Evolutionary conservation across 495 filamentous ascomycete genomes (phyloP).

Genomic region (Neurospora sp.): DNA sequence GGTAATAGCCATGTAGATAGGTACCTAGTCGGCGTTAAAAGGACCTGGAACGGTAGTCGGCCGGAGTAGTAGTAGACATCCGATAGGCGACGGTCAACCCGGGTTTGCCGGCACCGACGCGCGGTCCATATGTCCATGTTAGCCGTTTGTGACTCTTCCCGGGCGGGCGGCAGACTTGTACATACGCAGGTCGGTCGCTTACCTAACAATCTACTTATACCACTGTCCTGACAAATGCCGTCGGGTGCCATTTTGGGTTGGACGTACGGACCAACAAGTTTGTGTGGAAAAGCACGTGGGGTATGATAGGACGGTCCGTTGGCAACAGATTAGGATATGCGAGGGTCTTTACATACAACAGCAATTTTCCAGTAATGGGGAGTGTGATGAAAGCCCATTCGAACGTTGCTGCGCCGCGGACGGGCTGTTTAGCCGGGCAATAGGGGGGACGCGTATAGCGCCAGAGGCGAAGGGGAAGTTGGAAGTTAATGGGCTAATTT

Average conservation of each 20-base stretch:
- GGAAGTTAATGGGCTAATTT: not conserved
- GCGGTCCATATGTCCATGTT: not conserved
- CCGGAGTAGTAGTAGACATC: not conserved
- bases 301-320: not conserved
- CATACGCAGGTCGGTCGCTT: too few species aligned
- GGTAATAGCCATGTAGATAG: not conserved
- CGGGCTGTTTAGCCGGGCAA: not conserved
- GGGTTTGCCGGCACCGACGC: not conserved
- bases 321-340: not conserved
- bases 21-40: not conserved
- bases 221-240: not conserved
- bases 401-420: not conserved
- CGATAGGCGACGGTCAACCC: not conserved
- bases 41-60: not conserved
- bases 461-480: not conserved
- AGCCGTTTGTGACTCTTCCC: not conserved
- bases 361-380: not conserved
- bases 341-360: not conserved
- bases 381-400: not conserved
- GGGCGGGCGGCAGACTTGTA: not conserved
- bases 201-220: not conserved
- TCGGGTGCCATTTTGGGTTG: not conserved
- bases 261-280: not conserved
- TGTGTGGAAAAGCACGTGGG: not conserved
- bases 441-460: not conserved